Evolutionary conservation across 139 green algal genomes (phyloP).

Genomic region (Chlorella sp.): DNA sequence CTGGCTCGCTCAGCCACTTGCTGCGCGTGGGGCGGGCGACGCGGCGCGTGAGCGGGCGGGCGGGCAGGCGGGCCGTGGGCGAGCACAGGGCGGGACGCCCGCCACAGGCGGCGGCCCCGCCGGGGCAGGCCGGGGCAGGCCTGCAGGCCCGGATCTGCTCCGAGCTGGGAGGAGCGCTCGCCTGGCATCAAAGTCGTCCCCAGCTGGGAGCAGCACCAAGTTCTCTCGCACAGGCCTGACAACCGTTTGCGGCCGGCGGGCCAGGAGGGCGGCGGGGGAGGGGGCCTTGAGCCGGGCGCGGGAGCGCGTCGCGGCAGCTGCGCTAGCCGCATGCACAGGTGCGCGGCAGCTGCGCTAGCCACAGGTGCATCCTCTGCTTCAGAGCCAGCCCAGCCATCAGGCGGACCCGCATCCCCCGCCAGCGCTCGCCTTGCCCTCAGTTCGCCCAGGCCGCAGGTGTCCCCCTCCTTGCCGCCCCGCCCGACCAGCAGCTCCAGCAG

Average conservation of each 20-base stretch:
- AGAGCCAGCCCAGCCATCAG: neutral
- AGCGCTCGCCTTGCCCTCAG: neutral
- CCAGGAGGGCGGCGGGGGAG: neutral
- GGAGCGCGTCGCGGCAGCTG: no score
- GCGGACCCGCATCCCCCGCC: neutral
- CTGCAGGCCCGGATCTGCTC: no score
- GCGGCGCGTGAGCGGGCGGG: no score
- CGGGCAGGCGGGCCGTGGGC: no score
- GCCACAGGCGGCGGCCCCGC: no score
- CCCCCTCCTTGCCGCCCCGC: neutral
- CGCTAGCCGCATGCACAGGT: neutral
- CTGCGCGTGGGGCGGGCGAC: no score
- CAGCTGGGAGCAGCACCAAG: constrained; percentile 13
- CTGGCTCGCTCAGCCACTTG: neutral
- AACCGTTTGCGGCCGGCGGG: neutral
- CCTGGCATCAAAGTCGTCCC: constrained; percentile 14
- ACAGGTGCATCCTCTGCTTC: no score
- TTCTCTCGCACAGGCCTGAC: constrained; percentile 11
- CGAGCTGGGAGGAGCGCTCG: no score
- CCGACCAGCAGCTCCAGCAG: constrained; percentile 24
- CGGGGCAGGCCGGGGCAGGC: no score
- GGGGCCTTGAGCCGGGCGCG: neutral
- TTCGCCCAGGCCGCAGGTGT: constrained; percentile 9
- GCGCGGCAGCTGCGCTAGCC: no score
- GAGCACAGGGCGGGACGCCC: no score